Conservation (phyloP, 176 grass and related monocot genomes). For the Oryza meridionalis region DNA sequence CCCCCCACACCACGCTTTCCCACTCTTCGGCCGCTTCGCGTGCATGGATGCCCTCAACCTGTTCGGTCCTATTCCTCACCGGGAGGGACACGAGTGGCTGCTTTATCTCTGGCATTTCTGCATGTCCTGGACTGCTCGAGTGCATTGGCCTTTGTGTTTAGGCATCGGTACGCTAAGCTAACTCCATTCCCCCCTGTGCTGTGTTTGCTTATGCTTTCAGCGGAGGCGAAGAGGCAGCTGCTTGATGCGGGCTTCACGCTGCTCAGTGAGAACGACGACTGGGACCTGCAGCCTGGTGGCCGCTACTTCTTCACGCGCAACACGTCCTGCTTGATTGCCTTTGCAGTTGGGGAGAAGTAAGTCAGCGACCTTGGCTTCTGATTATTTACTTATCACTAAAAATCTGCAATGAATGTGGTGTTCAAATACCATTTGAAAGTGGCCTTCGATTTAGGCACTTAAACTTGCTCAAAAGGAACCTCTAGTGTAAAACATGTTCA, state of each 20-base stretch:
- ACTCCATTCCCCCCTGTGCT: too few relatives aligned
- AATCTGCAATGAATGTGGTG: background rate
- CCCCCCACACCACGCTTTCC: background rate
- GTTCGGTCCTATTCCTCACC: background rate
- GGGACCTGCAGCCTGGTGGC: conserved; percentile 88
- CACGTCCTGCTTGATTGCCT: conserved; percentile 91
- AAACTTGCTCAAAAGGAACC: background rate
- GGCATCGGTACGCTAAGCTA: background rate
- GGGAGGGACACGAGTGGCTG: background rate
- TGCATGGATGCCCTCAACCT: background rate
- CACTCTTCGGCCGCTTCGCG: background rate
- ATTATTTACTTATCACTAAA: background rate
- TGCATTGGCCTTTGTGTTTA: background rate
- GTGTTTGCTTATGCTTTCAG: conserved; percentile 37
- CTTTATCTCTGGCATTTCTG: background rate
- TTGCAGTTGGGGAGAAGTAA: conserved; percentile 78
- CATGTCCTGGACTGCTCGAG: background rate
- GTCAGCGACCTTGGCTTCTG: conserved; percentile 16
- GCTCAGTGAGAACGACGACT: conserved; percentile 90
- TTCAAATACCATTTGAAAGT: background rate
- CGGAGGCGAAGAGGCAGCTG: conserved; percentile 91
- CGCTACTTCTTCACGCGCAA: conserved; percentile 98
- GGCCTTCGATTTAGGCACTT: background rate
- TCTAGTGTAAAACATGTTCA: background rate
- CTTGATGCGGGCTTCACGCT: conserved; percentile 73